These are phyloP conservation scores for Pyracantha coccinea DNA, from an alignment of 331 rosid genomes.

Conservation along the genomic window DNA sequence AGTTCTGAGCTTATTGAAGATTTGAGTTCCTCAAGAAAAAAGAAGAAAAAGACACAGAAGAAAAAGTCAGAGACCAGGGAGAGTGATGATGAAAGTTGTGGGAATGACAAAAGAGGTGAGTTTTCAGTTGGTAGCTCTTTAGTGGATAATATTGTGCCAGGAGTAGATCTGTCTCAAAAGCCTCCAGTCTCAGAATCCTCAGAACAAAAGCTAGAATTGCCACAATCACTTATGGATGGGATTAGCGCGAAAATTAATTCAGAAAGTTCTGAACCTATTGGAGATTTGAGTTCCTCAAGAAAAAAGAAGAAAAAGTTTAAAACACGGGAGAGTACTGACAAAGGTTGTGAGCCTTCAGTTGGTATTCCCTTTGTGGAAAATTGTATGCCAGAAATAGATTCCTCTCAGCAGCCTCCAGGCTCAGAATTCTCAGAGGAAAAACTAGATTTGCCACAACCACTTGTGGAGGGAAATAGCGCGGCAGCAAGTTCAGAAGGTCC, in stretches of 20 bases:
- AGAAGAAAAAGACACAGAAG: conserved; percentile 20
- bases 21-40: conserved; percentile 7
- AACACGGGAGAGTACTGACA: conserved; percentile 20
- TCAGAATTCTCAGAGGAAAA: conserved; percentile 1
- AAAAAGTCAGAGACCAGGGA: not conserved
- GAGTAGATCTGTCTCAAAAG: conserved; percentile 10
- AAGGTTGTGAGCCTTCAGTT: not conserved
- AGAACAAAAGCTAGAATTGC: conserved; percentile 8
- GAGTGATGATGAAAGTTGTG: conserved; percentile 4
- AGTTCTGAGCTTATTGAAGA: conserved; percentile 14
- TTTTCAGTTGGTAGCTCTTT: not conserved
- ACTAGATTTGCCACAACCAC: conserved; percentile 6
- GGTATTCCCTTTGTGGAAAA: conserved; percentile 2
- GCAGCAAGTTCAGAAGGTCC: conserved; percentile 16
- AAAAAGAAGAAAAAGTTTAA: not conserved
- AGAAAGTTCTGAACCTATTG: not conserved
- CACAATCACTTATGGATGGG: conserved; percentile 15
- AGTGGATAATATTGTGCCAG: conserved; percentile 9
- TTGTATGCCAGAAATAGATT: conserved; percentile 8
- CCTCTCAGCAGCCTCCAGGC: conserved; percentile 13
- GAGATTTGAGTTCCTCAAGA: not conserved
- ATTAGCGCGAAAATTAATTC: not conserved
- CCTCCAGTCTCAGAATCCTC: conserved; percentile 7
- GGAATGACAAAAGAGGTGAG: not conserved
- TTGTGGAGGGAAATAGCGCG: conserved; percentile 8